phyloP scores from a whole-genome alignment of 2,329 filamentous ascomycete genomes.

The Aspergillus japonicus region DNA sequence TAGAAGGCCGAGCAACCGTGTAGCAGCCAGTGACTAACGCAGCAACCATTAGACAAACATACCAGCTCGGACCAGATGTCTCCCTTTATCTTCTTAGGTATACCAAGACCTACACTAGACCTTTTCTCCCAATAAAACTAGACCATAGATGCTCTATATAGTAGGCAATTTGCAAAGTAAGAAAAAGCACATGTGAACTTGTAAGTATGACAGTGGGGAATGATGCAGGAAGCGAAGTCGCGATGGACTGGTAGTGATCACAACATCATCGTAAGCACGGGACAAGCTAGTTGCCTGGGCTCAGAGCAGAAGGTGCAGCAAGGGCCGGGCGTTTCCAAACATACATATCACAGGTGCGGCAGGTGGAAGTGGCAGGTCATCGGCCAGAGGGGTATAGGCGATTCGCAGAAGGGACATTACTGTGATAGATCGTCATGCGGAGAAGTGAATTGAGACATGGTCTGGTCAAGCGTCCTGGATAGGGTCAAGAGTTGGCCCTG shows the following conservation, averaged over 20 bases:
- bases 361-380: background rate
- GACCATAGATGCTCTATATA: slow-evolving; percentile 24
- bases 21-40: slow-evolving; percentile 5
- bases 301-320: background rate
- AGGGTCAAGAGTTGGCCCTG: slow-evolving; percentile 20
- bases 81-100: slow-evolving; percentile 11
- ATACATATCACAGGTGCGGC: background rate
- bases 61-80: background rate
- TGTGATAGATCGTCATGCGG: slow-evolving; percentile 15
- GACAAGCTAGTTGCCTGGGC: background rate
- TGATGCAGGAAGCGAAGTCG: background rate
- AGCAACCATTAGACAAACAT: background rate
- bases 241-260: background rate
- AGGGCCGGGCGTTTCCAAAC: background rate
- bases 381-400: background rate
- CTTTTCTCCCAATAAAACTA: slow-evolving; percentile 14
- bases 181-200: slow-evolving; percentile 1
- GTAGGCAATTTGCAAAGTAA: slow-evolving; percentile 14
- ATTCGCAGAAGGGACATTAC: background rate
- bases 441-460: slow-evolving; percentile 16
- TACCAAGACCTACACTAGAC: slow-evolving; percentile 17
- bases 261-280: background rate
- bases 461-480: slow-evolving; percentile 17
- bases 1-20: slow-evolving; percentile 7
- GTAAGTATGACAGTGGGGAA: background rate